Base-by-base conservation (phyloP, 148 eudicot species). In the Dysphania ambrosioides region DNA sequence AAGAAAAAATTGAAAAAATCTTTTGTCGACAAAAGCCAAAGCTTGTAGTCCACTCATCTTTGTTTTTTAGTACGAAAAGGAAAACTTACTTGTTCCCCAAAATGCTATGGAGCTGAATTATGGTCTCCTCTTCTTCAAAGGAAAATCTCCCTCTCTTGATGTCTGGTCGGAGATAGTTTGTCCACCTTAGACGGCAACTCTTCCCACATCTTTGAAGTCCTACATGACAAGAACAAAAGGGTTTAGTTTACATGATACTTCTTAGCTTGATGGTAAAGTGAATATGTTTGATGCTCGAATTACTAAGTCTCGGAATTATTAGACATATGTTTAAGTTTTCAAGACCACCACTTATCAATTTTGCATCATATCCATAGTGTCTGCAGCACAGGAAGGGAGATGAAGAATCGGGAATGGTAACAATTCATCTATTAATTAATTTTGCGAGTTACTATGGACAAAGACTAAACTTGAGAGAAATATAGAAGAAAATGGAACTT, bases 151-250 rank as follows among this genome's bases (percentile, higher is more conserved):
- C 99, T 79, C 97, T 88, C 72, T 95, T 95, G 66, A 95, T 95
- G 69, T 95, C 99, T 16, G 99, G 99, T 79, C 99, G 80, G 66
- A 95, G 84, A 79, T 92, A 95, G 70, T 95, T 95, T 0, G 99
- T 92, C 99, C 99, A 95, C 7, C 99, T 83, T 36, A 95, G 87
- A 2, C 99, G 84, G 36, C 99, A 95, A 35, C 99, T 95, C 88
- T 95, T 95, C 26, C 98, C 98, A 77, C 98, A 95, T 82, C 98
- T 92, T 76, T 92, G 86, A 21, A 95, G 85, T 23, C 93, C 98
- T 94, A n/a, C 58, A 76, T 23, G 30, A 35, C n/a, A n/a, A n/a
- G n/a, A n/a, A n/a, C n/a, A n/a, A 59, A 5, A 32, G 34, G 6
- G 10, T 60, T 36, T 44, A 42, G 47, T 21, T 6, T 47, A 58